Percentiles rank a stretch among this genome's conserved stretches.
Conservation (phyloP, 2,329 filamentous ascomycete species). For the Talaromyces sp. region DNA sequence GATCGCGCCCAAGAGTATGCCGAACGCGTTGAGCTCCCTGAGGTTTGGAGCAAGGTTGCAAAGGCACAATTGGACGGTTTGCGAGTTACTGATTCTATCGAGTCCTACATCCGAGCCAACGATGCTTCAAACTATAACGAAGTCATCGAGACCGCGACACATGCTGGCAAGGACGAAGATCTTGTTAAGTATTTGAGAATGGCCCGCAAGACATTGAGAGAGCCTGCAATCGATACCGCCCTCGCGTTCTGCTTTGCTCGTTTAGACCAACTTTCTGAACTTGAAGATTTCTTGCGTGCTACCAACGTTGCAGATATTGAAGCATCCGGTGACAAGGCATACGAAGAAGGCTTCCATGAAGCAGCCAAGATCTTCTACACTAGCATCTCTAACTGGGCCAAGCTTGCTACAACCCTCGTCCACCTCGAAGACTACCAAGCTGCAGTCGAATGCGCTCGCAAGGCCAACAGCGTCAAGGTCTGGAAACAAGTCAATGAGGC, state of each 20-base stretch:
- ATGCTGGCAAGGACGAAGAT: slow-evolving; percentile 96
- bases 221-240: slow-evolving; percentile 88
- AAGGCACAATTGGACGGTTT: slow-evolving; percentile 97
- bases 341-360: slow-evolving; percentile 88
- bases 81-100: slow-evolving; percentile 85
- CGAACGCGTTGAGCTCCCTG: slow-evolving; percentile 86
- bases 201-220: slow-evolving; percentile 94
- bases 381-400: slow-evolving; percentile 99
- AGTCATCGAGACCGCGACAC: slow-evolving; percentile 92
- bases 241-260: slow-evolving; percentile 92
- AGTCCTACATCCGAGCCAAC: slow-evolving; percentile 93
- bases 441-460: slow-evolving; percentile 94
- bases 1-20: slow-evolving; percentile 95
- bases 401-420: slow-evolving; percentile 96
- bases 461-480: slow-evolving; percentile 98
- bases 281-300: slow-evolving; percentile 91
- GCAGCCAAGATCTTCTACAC: slow-evolving; percentile 98
- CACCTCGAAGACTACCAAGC: slow-evolving; percentile 96
- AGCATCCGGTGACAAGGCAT: slow-evolving; percentile 96
- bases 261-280: slow-evolving; percentile 83
- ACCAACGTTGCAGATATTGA: slow-evolving; percentile 96
- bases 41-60: slow-evolving; percentile 97
- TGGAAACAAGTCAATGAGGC: slow-evolving; percentile 99
- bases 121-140: slow-evolving; percentile 92
- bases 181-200: slow-evolving; percentile 95